A percentile compares a stretch with the other conserved stretches of the same genome.
Evolutionary conservation across 352 stramenopile genomes (phyloP).

Genomic region (Thalassiosira mediterranea): DNA sequence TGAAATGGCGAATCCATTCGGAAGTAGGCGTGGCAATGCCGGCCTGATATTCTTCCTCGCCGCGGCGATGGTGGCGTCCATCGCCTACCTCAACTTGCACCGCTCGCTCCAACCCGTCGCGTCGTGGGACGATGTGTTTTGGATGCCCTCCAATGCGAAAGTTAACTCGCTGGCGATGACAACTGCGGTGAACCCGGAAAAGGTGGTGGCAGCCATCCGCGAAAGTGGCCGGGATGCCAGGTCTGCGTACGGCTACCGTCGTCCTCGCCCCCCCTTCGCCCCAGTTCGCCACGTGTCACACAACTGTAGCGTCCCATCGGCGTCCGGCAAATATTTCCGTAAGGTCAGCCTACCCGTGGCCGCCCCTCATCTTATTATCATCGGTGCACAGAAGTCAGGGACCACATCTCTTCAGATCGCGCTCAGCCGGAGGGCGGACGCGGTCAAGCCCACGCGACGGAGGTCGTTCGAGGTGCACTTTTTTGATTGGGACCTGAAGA

Average conservation of each 20-base stretch:
- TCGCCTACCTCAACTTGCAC: no score
- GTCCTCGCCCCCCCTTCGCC: constrained; percentile 8
- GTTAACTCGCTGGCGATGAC: no score
- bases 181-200: no score
- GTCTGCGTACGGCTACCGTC: constrained; percentile 5
- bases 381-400: constrained; percentile 61
- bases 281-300: constrained; percentile 13
- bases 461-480: constrained; percentile 53
- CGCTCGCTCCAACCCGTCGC: no score
- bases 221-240: no score
- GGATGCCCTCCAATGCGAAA: no score
- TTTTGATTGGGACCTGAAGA: constrained; percentile 38
- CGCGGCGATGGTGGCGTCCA: no score
- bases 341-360: constrained; percentile 5
- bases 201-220: no score
- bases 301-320: constrained; percentile 1
- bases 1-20: no score
- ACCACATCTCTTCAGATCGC: constrained; percentile 46
- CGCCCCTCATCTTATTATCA: constrained; percentile 56
- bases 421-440: constrained; percentile 33
- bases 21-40: no score
- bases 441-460: constrained; percentile 18
- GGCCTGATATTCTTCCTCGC: no score
- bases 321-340: not conserved
- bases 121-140: no score